Conservation (phyloP, 78 protist genomes). For the Planoprotostelium fungivorum region DNA sequence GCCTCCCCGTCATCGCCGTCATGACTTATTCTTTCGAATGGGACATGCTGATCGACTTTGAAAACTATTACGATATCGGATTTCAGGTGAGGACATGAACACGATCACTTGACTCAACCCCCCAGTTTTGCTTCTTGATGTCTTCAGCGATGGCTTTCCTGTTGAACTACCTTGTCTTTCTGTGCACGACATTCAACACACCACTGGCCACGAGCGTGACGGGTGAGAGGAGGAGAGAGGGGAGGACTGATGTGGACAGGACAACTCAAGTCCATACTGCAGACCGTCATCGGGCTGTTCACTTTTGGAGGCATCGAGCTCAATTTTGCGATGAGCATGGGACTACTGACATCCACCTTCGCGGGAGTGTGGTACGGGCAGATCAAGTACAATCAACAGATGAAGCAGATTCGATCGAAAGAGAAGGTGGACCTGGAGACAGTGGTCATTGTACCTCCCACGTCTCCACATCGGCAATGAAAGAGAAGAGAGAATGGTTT, state of each 20-base stretch:
- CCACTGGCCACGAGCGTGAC: constrained; percentile 72
- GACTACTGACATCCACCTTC: constrained; percentile 32
- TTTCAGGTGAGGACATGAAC: constrained; percentile 35
- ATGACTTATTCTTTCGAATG: constrained; percentile 30
- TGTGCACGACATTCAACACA: constrained; percentile 65
- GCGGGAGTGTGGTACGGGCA: constrained; percentile 60
- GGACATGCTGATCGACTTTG: constrained; percentile 13
- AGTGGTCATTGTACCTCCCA: too few relatives aligned
- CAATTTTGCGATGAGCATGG: constrained; percentile 17
- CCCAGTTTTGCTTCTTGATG: constrained; percentile 59
- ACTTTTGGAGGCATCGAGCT: constrained; percentile 60
- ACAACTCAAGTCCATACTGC: constrained; percentile 60
- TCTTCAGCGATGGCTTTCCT: constrained; percentile 62
- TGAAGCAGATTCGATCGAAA: background rate
- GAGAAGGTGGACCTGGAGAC: background rate
- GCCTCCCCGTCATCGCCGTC: constrained; percentile 42
- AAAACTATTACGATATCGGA: constrained; percentile 26
- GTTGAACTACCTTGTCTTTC: constrained; percentile 65
- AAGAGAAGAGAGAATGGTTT: too few relatives aligned
- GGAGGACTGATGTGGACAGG: background rate
- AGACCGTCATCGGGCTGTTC: constrained; percentile 59
- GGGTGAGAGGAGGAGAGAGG: background rate
- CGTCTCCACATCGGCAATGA: background rate
- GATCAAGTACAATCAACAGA: constrained; percentile 50
- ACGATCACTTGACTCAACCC: background rate